phyloP scores from a whole-genome alignment of 495 filamentous ascomycete species.

The Penicillium longicatenatum region DNA sequence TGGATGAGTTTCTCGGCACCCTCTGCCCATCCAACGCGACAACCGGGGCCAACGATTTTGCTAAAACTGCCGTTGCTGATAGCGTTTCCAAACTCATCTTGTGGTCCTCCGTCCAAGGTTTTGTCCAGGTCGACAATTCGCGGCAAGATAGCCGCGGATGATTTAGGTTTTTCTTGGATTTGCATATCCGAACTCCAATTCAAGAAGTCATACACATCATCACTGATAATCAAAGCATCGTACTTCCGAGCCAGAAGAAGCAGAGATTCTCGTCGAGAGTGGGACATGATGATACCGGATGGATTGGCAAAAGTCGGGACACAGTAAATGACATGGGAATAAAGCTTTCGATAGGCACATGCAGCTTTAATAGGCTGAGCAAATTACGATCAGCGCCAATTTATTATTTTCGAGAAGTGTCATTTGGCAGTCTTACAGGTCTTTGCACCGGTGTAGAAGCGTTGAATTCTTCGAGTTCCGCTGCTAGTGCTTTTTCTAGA shows the following conservation, averaged over 20 bases:
- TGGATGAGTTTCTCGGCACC: conserved; percentile 55
- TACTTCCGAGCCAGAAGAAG: conserved; percentile 60
- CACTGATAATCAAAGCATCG: conserved; percentile 66
- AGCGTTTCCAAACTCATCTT: conserved; percentile 60
- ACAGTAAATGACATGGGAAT: conserved; percentile 70
- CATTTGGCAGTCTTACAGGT: no score
- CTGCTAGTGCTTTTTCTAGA: conserved; percentile 35
- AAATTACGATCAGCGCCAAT: no score
- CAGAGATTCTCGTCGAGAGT: conserved; percentile 52
- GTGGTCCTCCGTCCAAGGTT: conserved; percentile 40
- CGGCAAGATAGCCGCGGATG: conserved; percentile 40
- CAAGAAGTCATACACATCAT: conserved; percentile 80
- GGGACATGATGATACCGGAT: conserved; percentile 61
- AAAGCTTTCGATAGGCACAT: conserved; percentile 54
- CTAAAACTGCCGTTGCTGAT: conserved; percentile 73
- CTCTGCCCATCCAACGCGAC: conserved; percentile 73
- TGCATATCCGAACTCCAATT: conserved; percentile 47
- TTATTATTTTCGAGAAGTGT: no score
- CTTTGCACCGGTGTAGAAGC: background rate
- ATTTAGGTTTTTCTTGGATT: background rate
- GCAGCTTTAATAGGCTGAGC: conserved; percentile 28
- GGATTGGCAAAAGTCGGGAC: conserved; percentile 73
- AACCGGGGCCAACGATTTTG: conserved; percentile 69
- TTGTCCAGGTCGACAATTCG: conserved; percentile 68
- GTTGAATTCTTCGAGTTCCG: background rate